Base-by-base conservation (phyloP, 2,329 filamentous ascomycete species). In the Aplosporella prunicola region DNA sequence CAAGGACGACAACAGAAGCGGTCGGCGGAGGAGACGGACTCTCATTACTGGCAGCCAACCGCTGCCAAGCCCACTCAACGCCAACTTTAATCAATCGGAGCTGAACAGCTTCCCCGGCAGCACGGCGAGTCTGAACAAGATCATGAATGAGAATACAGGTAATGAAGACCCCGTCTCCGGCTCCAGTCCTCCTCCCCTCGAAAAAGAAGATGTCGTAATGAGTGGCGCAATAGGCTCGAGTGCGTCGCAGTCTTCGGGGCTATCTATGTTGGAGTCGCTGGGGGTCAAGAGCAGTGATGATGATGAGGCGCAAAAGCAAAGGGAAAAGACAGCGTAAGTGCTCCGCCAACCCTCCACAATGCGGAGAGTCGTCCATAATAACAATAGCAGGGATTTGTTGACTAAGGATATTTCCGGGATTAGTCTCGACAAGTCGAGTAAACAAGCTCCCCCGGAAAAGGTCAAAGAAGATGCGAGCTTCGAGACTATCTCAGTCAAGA, bases 21-120 rank as follows among this genome's bases (percentile, higher is more conserved):
- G 91, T 35, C 76, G 91, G 44, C 75, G 91, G 61, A 77, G 91
- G 61, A 75, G 91, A 60, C 75, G 91, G 53, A 98, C 91, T 2
- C 74, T 98, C 43, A 96, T 98, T 57, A 96, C 91, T 2, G 91
- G 91, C 58, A 95, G 87, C 56, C 91, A 98, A 63, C 91, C 91
- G 41, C 69, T 98, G 45, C 91, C 91, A 5, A 95, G 88, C 53
- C 91, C 91, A 6, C 74, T 98, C 45, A 94, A 95, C 60, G 82
- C 88, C 36, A 88, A 74, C 56, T 98, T 96, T 63, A 87, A 79
- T 58, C 78, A 84, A 47, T 68, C 73, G 50, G 87, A 91, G 51
- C 68, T 88, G 39, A 60, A 69, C 41, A 71, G 69, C 45, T 73
- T 72, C 55, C 67, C 68, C 15, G 69, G 71, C 33, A 68, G 64